Evolutionary conservation across 192 early-diverging fungal genomes (phyloP).

Genomic region (Linnemannia schmuckeri): DNA sequence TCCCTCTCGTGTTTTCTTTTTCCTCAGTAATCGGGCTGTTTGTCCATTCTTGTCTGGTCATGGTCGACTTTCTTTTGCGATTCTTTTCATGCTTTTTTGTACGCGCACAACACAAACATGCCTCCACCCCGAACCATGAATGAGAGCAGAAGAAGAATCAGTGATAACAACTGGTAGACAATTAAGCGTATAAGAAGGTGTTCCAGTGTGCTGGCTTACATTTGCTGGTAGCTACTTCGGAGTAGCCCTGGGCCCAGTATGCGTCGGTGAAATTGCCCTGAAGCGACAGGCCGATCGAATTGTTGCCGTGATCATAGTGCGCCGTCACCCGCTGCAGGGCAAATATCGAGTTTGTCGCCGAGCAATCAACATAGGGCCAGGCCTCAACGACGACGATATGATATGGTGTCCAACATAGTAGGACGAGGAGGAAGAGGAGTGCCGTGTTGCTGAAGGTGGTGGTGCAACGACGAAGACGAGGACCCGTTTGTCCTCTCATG

Average conservation of each 20-base stretch:
- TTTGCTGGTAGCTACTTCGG: conserved; percentile 30
- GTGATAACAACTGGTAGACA: no score
- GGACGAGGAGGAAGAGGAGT: background rate
- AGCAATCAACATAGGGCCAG: conserved; percentile 52
- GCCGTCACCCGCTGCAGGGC: conserved; percentile 20
- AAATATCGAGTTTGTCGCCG: conserved; percentile 37
- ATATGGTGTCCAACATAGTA: background rate
- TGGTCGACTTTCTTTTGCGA: background rate
- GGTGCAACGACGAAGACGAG: background rate
- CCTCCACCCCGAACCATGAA: background rate
- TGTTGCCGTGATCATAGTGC: conserved; percentile 43
- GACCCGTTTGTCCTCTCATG: background rate
- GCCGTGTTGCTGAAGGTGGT: background rate
- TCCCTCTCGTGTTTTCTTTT: background rate
- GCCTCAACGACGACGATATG: conserved; percentile 9
- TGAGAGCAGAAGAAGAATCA: background rate
- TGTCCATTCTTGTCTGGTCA: background rate
- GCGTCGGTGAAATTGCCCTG: conserved; percentile 37
- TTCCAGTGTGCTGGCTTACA: conserved; percentile 19
- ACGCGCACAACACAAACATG: background rate
- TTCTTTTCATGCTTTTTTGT: background rate
- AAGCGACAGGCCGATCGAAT: conserved; percentile 37
- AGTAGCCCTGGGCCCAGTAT: conserved; percentile 50
- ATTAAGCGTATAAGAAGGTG: no score
- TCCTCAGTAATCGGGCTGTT: background rate